Conservation (phyloP, 129 eudicot genomes). For the Kitagawia praeruptora region DNA sequence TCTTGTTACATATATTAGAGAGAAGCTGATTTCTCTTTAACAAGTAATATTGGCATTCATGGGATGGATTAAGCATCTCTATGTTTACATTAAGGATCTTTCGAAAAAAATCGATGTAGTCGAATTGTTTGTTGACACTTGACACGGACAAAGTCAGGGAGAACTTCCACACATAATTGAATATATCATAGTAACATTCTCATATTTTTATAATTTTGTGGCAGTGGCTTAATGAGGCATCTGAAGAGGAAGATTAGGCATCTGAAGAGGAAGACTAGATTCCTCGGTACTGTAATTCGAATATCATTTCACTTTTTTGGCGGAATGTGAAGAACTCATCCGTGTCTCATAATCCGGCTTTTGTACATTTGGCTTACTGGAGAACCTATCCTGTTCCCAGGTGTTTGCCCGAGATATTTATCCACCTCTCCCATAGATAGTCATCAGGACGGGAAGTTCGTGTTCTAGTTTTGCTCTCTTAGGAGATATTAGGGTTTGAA, state of each 20-base stretch:
- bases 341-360: constrained; percentile 1
- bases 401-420: background rate
- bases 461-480: background rate
- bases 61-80: background rate
- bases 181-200: background rate
- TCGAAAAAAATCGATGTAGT: too few species aligned
- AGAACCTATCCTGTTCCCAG: background rate
- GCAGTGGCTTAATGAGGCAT: constrained; percentile 88
- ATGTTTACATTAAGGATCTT: background rate
- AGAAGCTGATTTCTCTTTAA: background rate
- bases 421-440: background rate
- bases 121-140: too few species aligned
- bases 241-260: constrained; percentile 85
- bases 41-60: background rate
- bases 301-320: background rate
- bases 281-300: background rate
- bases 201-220: constrained; percentile 4
- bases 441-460: background rate
- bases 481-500: background rate
- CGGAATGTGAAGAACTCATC: background rate
- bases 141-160: too few species aligned
- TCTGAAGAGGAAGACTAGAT: constrained; percentile 68
- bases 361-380: background rate
- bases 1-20: background rate
- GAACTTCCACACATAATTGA: background rate